Base-by-base conservation (phyloP, 331 rosid genomes). In the Malus hybrid region DNA sequence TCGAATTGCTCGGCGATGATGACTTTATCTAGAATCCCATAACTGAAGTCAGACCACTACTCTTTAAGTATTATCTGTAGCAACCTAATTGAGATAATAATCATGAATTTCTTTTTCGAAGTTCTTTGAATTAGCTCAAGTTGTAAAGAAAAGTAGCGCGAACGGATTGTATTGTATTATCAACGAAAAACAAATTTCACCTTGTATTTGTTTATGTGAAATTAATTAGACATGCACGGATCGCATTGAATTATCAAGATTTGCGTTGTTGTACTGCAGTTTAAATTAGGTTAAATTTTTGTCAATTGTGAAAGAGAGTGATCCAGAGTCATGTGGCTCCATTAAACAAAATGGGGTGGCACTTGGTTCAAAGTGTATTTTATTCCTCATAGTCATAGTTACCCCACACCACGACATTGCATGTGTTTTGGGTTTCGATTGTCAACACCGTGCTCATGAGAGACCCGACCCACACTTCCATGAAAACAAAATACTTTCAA, bases 311-410 rank as follows among this genome's bases (percentile, higher is more conserved):
- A 22, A 16, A 46, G 77, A 42, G 46, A 42, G 48, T 42, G 48
- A 42, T 42, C 48, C 44, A 32, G 63, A 60, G 39, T 57, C 84
- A 79, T 73, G 71, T 68, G 79, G 75, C 71, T 69, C 15, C 26
- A 50, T 24, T 53, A 30, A 55, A 71, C 65, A 32, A 71, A 30
- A 71, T 12, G 65, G 66, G 20, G 7, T 20, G 22, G 33, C 65
- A 56, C 75, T n/a, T 6, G 6, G 29, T 63, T 55, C 32, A 20
- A 71, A 53, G 20, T 32, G n/a, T 55, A 62, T 30, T 22, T 8
- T 0, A 48, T 15, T 15, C 28, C 61, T 13, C 46, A 10, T 11
- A 19, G 64, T 32, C 29, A 6, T 19, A 42, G 48, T 42, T 13
- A 58, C 63, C 32, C 20, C 19, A 33, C 34, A 22, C 65, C 53